phyloP scores from a whole-genome alignment of 495 filamentous ascomycete genomes.

The Penicillium lividum region DNA sequence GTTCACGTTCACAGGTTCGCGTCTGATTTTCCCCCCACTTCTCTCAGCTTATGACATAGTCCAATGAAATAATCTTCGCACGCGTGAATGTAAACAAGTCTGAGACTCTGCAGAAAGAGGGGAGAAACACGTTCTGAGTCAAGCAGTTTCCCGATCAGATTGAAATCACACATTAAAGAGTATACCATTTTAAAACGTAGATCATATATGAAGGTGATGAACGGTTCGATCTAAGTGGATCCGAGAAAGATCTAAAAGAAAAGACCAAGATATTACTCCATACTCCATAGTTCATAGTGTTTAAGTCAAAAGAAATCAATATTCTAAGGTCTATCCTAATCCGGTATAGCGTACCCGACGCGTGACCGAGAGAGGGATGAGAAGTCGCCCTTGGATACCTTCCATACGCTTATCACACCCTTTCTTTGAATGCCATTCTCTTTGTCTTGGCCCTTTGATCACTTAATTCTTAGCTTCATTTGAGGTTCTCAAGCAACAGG shows the following conservation, averaged over 20 bases:
- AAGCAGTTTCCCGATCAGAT: conserved; percentile 3
- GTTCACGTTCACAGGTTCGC: conserved; percentile 8
- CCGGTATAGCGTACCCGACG: conserved; percentile 46
- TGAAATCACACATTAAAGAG: background rate
- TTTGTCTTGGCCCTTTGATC: conserved; percentile 13
- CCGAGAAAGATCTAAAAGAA: background rate
- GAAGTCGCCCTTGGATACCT: conserved; percentile 36
- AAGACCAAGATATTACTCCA: no score
- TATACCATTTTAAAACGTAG: background rate
- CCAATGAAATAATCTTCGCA: conserved; percentile 1
- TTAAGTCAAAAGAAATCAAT: background rate
- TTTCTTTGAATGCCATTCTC: conserved; percentile 27
- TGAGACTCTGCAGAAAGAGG: conserved; percentile 9
- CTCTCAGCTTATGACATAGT: conserved; percentile 7
- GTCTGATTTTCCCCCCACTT: conserved; percentile 8
- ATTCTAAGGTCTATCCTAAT: conserved; percentile 13
- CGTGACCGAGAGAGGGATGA: conserved; percentile 40
- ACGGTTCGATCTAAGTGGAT: conserved; percentile 4
- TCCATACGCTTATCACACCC: conserved; percentile 16
- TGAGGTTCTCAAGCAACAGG: background rate
- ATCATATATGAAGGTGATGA: background rate
- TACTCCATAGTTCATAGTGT: no score
- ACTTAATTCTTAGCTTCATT: background rate
- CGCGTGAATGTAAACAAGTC: conserved; percentile 20
- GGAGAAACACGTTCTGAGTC: background rate